Evolutionary conservation across 1,139 yeast species (phyloP), one percentile per base, ranked within the genome.

Genomic region (Scheffersomyces lignicola): DNA sequence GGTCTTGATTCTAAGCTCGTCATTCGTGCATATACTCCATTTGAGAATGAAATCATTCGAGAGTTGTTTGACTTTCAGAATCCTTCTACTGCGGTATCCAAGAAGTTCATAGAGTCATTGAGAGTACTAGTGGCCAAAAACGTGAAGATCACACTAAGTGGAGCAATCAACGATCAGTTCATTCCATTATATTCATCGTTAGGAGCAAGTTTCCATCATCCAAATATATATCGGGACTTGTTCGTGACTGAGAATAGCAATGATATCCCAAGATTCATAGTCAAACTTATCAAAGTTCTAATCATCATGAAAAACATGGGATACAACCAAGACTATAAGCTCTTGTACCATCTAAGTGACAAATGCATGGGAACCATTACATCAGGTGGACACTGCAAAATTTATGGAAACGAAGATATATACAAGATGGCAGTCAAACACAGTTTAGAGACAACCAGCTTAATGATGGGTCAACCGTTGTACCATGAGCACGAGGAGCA

Each of bases 141-240:
- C 43, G 78, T 75, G 26, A 78, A 78, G 44, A 40, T 79, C 2
- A 69, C 78, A 0, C 60, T 78, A 29, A 51, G 68, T 16, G 82
- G 79, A 0, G 59, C 78, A 1, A 44, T 67, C 2, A 60, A 62
- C 32, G 79, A 73, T 46, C 75, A 67, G 42, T 60, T 71, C 33
- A 54, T 71, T 2, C 77, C 78, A 3, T 41, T 76, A 15, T 57
- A 57, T 41, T 65, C 78, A 1, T 52, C 80, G 2, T 52, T 78
- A 34, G 73, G 64, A n/a, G 41, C 61, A 14, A 66, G 70, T 22
- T 54, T 64, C 23, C 44, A 54, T 8, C 86, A 80, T 49, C 79
- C 84, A 1, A 78, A 78, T 44, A 72, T 79, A 12, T 74, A 54
- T 45, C 57, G 83, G 36, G 57, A 67, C 21, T 33, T 72, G 3